These are phyloP conservation scores for Penicillium arizonense DNA, from an alignment of 495 filamentous ascomycete species.

Conservation along the genomic window DNA sequence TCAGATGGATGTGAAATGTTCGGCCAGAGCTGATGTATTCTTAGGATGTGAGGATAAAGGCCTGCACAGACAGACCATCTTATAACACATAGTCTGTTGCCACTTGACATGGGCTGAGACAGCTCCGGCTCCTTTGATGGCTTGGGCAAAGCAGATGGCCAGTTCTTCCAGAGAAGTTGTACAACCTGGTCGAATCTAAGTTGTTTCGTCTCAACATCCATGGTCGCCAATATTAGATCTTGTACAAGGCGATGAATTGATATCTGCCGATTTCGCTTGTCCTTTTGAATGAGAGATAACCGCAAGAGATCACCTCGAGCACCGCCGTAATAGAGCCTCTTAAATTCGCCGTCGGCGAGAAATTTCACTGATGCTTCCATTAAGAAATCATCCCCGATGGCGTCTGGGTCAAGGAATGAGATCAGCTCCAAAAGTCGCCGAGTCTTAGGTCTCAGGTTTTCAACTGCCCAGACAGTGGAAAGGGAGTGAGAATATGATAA, in stretches of 20 bases:
- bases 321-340: neutral
- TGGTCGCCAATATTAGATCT: conserved; percentile 20
- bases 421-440: conserved; percentile 27
- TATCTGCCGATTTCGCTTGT: conserved; percentile 16
- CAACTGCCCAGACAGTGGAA: conserved; percentile 39
- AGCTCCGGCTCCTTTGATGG: conserved; percentile 20
- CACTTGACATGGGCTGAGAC: conserved; percentile 17
- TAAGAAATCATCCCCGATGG: conserved; percentile 29
- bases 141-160: conserved; percentile 20
- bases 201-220: conserved; percentile 13
- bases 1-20: conserved; percentile 4
- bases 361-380: conserved; percentile 5
- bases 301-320: neutral
- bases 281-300: conserved; percentile 22
- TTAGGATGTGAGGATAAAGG: conserved; percentile 22
- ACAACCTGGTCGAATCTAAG: conserved; percentile 16
- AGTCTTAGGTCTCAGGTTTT: conserved; percentile 19
- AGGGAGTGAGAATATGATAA: conserved; percentile 27
- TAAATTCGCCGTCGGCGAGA: neutral
- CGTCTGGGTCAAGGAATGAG: conserved; percentile 34
- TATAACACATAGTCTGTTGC: conserved; percentile 11
- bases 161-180: conserved; percentile 15
- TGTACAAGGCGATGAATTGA: conserved; percentile 33
- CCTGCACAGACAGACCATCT: conserved; percentile 25
- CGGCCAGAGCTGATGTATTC: conserved; percentile 18